phyloP scores from a whole-genome alignment of 441 rosid genomes.

The Adansonia gregorii region DNA sequence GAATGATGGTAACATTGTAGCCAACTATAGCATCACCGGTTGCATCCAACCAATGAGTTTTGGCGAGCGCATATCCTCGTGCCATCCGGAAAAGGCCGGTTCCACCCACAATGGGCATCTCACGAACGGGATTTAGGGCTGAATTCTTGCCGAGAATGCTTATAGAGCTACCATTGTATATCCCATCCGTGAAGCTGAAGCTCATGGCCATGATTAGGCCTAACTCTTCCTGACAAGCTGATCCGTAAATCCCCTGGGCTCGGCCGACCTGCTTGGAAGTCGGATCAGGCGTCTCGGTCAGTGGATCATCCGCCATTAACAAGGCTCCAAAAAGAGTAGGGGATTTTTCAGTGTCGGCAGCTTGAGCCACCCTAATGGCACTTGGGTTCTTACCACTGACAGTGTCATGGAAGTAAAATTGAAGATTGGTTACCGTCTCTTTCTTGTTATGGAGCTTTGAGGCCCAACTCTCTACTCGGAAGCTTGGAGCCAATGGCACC shows the following conservation, averaged over 20 bases:
- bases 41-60: slow-evolving; percentile 49
- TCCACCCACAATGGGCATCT: slow-evolving; percentile 79
- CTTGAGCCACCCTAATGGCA: slow-evolving; percentile 12
- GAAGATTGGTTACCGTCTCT: slow-evolving; percentile 55
- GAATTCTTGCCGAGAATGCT: slow-evolving; percentile 66
- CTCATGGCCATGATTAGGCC: slow-evolving; percentile 64
- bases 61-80: slow-evolving; percentile 64
- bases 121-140: slow-evolving; percentile 47
- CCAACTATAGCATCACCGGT: slow-evolving; percentile 67
- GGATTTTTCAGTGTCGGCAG: not conserved
- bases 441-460: slow-evolving; percentile 33
- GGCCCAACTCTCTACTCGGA: slow-evolving; percentile 39
- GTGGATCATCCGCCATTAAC: slow-evolving; percentile 53
- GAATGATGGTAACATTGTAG: slow-evolving; percentile 52
- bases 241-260: slow-evolving; percentile 72
- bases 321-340: slow-evolving; percentile 1
- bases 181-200: slow-evolving; percentile 56
- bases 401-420: slow-evolving; percentile 75
- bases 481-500: slow-evolving; percentile 39
- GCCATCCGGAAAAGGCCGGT: slow-evolving; percentile 74
- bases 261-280: slow-evolving; percentile 64
- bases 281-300: slow-evolving; percentile 63
- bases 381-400: slow-evolving; percentile 43
- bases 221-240: slow-evolving; percentile 52
- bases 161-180: slow-evolving; percentile 66